Evolutionary conservation across 2,329 filamentous ascomycete species (phyloP).

Genomic region (Fusarium pseudograminearum): DNA sequence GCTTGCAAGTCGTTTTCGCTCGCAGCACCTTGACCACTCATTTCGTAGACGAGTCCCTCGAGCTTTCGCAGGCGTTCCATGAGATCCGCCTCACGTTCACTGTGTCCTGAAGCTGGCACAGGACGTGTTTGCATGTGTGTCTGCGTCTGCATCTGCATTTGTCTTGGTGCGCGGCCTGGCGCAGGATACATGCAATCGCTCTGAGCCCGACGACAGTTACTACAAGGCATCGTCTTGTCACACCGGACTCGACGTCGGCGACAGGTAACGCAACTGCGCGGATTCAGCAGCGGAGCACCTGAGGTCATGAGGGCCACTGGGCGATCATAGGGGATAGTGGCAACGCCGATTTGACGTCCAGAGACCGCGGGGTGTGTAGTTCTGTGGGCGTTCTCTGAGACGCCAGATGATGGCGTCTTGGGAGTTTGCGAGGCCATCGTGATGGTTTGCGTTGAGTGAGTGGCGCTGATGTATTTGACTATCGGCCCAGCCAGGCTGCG

Average conservation of each 20-base stretch:
- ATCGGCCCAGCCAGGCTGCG: background rate
- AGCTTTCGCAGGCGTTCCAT: constrained; percentile 77
- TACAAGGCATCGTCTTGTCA: constrained; percentile 79
- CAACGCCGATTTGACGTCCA: constrained; percentile 19
- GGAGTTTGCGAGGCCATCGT: constrained; percentile 31
- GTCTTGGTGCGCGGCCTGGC: constrained; percentile 76
- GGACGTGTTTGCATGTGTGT: constrained; percentile 65
- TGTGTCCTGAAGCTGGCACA: constrained; percentile 62
- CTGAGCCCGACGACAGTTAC: constrained; percentile 62
- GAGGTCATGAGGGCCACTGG: constrained; percentile 41
- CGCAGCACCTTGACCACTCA: constrained; percentile 64
- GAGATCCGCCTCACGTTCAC: constrained; percentile 73
- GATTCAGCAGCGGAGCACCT: constrained; percentile 54
- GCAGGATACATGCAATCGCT: constrained; percentile 80
- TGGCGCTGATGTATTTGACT: background rate
- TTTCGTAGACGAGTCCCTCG: constrained; percentile 78
- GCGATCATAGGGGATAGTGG: constrained; percentile 36
- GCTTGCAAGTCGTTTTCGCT: background rate
- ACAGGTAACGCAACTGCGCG: constrained; percentile 62
- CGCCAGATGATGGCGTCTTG: constrained; percentile 24
- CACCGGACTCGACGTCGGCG: constrained; percentile 76
- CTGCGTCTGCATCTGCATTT: constrained; percentile 71
- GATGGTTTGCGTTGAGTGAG: background rate
- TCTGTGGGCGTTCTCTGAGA: constrained; percentile 12
- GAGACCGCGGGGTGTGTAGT: constrained; percentile 13